Base-by-base conservation (phyloP, 1,284 basidiomycete genomes). In the Boletus semigastroideus region DNA sequence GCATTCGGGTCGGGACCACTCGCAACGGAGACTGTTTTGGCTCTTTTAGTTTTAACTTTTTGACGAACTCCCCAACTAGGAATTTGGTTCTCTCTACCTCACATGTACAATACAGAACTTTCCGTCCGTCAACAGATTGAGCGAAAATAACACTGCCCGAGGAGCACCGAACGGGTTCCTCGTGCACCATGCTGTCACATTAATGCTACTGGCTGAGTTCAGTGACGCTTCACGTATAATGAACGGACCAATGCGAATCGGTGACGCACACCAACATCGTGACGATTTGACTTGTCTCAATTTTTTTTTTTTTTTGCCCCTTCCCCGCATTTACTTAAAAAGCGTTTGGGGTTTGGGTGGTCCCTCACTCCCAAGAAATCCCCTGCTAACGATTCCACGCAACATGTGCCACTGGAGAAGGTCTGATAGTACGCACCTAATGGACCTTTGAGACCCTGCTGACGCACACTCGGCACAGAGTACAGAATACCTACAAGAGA, bases 11-110 rank as follows among this genome's bases (percentile, higher is more conserved):
- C 63, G 57, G 59, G 53, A 43, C 42, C 43, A 46, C 39, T 56
- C 62, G 56, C 45, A 56, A 62, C 48, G 56, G 64, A 54, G 54
- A 53, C 55, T 53, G 50, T 53, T 67, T 71, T 71, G 62, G 62
- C 66, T 70, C 63, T 68, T 66, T 67, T 46, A 30, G 67, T 69
- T 67, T 71, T 59, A 56, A 45, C 62, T 56, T 68, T 67, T 71
- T 71, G 52, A 56, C 61, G 46, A 48, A 54, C 49, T 49, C 53
- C 52, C 64, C 55, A 56, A 52, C 54, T 57, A 57, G 25, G 27
- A 20, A 62, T 53, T 60, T 57, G 42, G 46, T 49, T 49, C 49
- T 50, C 43, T 48, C 38, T 50, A 13, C 54, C 61, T 46, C 48
- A 68, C 64, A 53, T 55, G 55, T 56, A 58, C 53, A 54, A 49